Evolutionary conservation across 2,329 filamentous ascomycete genomes (phyloP).

Genomic region (Zasmidium citrigriseum): DNA sequence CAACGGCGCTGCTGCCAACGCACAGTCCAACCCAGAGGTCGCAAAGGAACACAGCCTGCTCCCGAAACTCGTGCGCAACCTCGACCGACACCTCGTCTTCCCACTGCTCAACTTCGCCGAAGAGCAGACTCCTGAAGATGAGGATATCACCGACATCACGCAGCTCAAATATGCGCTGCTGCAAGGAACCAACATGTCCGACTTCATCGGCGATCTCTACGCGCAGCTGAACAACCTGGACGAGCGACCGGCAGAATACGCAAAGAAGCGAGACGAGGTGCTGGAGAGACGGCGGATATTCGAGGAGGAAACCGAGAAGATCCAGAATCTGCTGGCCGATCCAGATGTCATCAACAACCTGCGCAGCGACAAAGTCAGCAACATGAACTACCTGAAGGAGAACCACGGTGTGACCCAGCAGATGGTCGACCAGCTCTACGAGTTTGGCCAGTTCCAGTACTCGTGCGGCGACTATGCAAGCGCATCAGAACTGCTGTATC

Average conservation of each 20-base stretch:
- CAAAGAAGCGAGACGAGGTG: conserved; percentile 86
- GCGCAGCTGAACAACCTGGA: conserved; percentile 82
- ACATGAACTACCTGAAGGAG: conserved; percentile 97
- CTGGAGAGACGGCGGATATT: conserved; percentile 78
- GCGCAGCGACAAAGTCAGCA: conserved; percentile 95
- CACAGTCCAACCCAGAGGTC: conserved; percentile 39
- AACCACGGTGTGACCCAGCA: conserved; percentile 91
- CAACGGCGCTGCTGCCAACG: conserved; percentile 27
- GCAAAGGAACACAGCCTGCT: conserved; percentile 77
- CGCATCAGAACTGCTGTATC: conserved; percentile 90
- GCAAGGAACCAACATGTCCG: conserved; percentile 98
- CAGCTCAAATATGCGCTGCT: conserved; percentile 90
- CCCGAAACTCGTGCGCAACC: conserved; percentile 83
- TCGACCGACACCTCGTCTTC: conserved; percentile 96
- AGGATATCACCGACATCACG: conserved; percentile 74
- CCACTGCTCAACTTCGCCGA: conserved; percentile 91
- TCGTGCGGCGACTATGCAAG: conserved; percentile 91
- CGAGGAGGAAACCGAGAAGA: conserved; percentile 84
- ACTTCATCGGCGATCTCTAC: conserved; percentile 92
- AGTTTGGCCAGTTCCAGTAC: conserved; percentile 97
- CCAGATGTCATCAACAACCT: conserved; percentile 89
- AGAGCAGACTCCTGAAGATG: conserved; percentile 74
- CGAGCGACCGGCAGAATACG: conserved; percentile 79
- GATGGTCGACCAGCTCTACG: conserved; percentile 94
- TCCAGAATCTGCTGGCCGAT: conserved; percentile 80